phyloP scores from a whole-genome alignment of 192 early-diverging fungal species.

The Dissophora globulifera region DNA sequence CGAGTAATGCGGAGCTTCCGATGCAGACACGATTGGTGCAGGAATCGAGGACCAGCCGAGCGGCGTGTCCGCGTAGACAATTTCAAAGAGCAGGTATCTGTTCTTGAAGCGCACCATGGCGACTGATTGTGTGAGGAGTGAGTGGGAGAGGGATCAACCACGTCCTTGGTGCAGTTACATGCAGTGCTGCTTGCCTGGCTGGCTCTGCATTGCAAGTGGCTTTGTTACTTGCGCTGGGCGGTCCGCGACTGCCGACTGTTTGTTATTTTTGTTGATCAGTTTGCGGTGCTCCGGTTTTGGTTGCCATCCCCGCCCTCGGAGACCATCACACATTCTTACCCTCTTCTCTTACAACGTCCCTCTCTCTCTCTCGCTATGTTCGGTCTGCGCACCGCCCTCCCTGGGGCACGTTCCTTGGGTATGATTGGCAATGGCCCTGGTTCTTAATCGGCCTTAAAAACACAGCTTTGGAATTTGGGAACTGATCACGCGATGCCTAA shows the following conservation, averaged over 20 bases:
- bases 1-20: neutral
- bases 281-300: conserved; percentile 2
- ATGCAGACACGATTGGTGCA: neutral
- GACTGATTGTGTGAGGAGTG: no score
- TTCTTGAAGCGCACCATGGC: conserved; percentile 66
- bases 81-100: conserved; percentile 60
- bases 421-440: conserved; percentile 2
- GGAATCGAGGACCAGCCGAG: conserved; percentile 35
- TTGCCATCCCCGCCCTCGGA: conserved; percentile 3
- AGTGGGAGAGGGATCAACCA: no score
- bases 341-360: neutral
- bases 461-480: neutral
- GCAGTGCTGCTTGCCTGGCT: no score
- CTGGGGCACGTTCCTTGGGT: conserved; percentile 51
- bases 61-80: conserved; percentile 50
- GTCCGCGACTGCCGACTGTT: neutral
- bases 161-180: no score
- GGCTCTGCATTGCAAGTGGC: conserved; percentile 2
- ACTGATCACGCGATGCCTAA: neutral
- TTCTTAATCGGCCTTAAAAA: neutral
- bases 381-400: conserved; percentile 40
- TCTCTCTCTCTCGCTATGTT: conserved; percentile 26
- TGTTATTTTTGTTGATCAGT: conserved; percentile 9
- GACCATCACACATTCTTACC: neutral
- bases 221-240: no score